Conservation (phyloP, 805 yeast species). For the Spencermartinsiella europaea region DNA sequence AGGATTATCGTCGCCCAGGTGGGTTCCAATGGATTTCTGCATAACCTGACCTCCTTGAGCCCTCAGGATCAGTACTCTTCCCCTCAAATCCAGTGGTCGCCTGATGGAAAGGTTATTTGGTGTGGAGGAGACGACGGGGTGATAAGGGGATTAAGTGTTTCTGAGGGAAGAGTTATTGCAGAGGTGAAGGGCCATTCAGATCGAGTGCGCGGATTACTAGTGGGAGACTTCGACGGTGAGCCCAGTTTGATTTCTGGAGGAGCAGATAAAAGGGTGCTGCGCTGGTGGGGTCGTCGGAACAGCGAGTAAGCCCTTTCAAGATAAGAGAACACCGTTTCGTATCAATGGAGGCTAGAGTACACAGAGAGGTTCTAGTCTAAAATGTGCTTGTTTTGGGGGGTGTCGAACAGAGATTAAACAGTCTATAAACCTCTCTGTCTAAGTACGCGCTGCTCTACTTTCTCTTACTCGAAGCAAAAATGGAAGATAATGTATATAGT, state of each 20-base stretch:
- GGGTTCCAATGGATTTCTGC: slow-evolving; percentile 31
- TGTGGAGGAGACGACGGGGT: slow-evolving; percentile 64
- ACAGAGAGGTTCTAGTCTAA: too few relatives aligned
- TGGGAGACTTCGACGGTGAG: neutral
- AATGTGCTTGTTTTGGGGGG: too few relatives aligned
- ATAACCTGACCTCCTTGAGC: slow-evolving; percentile 45
- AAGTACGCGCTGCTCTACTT: too few relatives aligned
- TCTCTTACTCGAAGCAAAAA: too few relatives aligned
- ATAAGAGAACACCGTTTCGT: too few relatives aligned
- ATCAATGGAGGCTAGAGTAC: too few relatives aligned
- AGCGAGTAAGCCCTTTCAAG: too few relatives aligned
- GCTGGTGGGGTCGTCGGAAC: slow-evolving; percentile 1
- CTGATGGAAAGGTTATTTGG: slow-evolving; percentile 43
- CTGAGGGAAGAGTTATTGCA: slow-evolving; percentile 34
- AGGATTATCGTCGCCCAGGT: slow-evolving; percentile 48
- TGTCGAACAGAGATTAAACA: too few relatives aligned
- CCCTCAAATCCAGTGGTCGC: slow-evolving; percentile 45
- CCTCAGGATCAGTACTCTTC: slow-evolving; percentile 67
- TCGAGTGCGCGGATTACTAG: slow-evolving; percentile 32
- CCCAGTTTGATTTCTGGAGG: slow-evolving; percentile 1
- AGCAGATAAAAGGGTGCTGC: neutral
- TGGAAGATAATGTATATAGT: too few relatives aligned
- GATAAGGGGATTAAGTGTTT: slow-evolving; percentile 54
- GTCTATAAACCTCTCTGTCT: too few relatives aligned
- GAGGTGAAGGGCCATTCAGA: slow-evolving; percentile 39